Percentiles rank a stretch among this genome's conserved stretches.
These are phyloP conservation scores for Uronychia setigera DNA, from an alignment of 73 alveolate genomes.

Conservation along the genomic window DNA sequence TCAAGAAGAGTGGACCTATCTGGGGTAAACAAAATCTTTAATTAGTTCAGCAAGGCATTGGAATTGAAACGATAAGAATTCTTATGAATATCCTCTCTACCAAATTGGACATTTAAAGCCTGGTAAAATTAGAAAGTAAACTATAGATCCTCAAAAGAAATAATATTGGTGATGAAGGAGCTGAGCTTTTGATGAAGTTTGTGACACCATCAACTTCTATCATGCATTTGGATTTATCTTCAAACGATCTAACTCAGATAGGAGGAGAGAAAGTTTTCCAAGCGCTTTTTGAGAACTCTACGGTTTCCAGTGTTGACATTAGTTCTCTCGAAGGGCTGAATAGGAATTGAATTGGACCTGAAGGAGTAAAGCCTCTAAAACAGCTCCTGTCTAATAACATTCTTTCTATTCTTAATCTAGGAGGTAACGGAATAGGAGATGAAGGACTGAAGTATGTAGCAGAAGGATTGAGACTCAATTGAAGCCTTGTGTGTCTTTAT, in stretches of 20 bases:
- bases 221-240: not conserved
- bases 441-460: not conserved
- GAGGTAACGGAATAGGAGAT: not conserved
- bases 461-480: not conserved
- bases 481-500: not conserved
- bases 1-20: not conserved
- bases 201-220: not conserved
- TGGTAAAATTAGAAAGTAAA: not conserved
- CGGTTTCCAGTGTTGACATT: not conserved
- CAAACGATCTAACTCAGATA: not conserved
- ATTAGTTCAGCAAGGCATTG: not conserved
- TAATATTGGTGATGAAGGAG: not conserved
- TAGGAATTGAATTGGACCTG: not conserved
- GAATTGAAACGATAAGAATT: not conserved
- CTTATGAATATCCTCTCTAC: not conserved
- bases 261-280: not conserved
- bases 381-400: not conserved
- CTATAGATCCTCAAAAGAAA: not conserved
- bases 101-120: not conserved
- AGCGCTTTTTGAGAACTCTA: not conserved
- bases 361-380: not conserved
- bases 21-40: not conserved
- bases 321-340: not conserved
- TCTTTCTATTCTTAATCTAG: not conserved
- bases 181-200: not conserved